phyloP scores from a whole-genome alignment of 2,329 filamentous ascomycete species.

The Tolypocladium sp. region DNA sequence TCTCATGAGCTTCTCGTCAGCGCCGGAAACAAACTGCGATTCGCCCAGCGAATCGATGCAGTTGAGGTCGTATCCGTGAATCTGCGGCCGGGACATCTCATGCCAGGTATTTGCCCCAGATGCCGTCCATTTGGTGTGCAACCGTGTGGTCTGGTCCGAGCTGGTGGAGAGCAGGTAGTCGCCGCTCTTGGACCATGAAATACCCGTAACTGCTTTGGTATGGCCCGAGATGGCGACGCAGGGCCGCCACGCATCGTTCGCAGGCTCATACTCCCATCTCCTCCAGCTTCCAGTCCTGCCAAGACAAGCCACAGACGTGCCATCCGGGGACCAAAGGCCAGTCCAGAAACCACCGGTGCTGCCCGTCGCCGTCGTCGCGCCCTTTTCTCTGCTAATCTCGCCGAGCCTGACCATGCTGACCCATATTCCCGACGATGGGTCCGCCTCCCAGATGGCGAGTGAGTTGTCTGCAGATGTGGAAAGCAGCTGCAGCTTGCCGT shows the following conservation, averaged over 20 bases:
- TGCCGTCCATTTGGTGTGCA: conserved; percentile 71
- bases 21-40: conserved; percentile 81
- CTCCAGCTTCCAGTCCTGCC: conserved; percentile 92
- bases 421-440: conserved; percentile 81
- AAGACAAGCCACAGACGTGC: conserved; percentile 66
- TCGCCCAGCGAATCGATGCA: conserved; percentile 71
- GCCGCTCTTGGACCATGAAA: conserved; percentile 77
- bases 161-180: conserved; percentile 83
- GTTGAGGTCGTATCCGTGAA: conserved; percentile 96
- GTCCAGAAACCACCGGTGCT: conserved; percentile 97
- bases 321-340: conserved; percentile 80
- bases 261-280: conserved; percentile 60
- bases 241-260: conserved; percentile 64
- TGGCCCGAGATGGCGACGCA: conserved; percentile 75
- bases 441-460: conserved; percentile 83
- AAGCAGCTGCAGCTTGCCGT: conserved; percentile 59
- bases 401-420: conserved; percentile 76
- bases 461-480: conserved; percentile 95
- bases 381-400: conserved; percentile 90
- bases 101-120: conserved; percentile 61
- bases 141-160: conserved; percentile 83
- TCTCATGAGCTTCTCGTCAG: conserved; percentile 94
- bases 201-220: conserved; percentile 67
- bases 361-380: conserved; percentile 90
- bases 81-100: conserved; percentile 90